Base-by-base conservation (phyloP, 1,284 basidiomycete genomes). In the Acaromyces ingoldii region DNA sequence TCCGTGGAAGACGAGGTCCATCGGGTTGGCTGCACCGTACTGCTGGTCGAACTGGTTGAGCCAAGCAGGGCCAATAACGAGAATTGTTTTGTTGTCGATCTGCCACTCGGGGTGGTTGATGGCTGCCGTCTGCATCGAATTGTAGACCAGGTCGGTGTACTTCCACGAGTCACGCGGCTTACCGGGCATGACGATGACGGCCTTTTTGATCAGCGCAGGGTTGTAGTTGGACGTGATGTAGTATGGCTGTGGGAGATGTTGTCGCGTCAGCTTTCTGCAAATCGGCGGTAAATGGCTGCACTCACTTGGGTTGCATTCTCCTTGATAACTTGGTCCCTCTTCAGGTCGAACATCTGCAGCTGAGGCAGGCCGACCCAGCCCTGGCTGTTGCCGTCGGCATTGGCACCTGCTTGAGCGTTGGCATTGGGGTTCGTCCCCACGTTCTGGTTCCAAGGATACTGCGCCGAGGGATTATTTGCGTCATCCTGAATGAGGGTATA, bases 321-420 rank as follows among this genome's bases (percentile, higher is more conserved):
- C 15, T 21, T 30, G 10, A 63, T 48, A 4, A 57, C 56, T 22
- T 49, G 42, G 4, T 66, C 61, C 11, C 60, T 53, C 58, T 71
- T 67, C 30, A 75, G 51, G 22, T 55, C 51, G 54, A 73, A 74
- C 11, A 49, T 58, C 3, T 42, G 25, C 7, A 72, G 45, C 0
- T 51, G 28, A 1, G 72, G 71, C 1, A 75, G 34, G 1, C 33
- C 49, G 9, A 55, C 4, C 63, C 68, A 75, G 1, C 91, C 90
- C 4, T 46, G 53, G 30, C 36, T 52, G 13, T 62, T 60, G 13
- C 59, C 17, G 10, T 10, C 30, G 13, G 19, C 48, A 6, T 10
- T 34, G 5, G 13, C 33, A 29, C 48, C 48, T 13, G 28, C n/a
- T 6, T 19, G 49, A 21, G 70, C 64, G 13, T 34, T 53, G 1